Conservation (phyloP, 2,329 filamentous ascomycete species). For the Aspergillus chevalieri region DNA sequence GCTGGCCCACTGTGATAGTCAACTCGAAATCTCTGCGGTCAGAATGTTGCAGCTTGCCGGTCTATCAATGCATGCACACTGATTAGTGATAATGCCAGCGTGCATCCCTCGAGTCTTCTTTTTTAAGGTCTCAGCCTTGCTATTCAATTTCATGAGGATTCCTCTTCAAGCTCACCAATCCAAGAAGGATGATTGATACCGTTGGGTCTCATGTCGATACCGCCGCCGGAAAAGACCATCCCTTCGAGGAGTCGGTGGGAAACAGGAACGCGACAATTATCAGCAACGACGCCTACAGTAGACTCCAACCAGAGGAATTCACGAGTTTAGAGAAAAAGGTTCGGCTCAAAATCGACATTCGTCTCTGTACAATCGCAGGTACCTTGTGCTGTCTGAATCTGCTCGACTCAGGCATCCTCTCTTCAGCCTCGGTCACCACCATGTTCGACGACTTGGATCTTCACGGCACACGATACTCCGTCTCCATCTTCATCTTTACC, state of each 20-base stretch:
- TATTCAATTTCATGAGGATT: too few species aligned
- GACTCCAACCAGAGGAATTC: slow-evolving; percentile 16
- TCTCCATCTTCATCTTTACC: slow-evolving; percentile 69
- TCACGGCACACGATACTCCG: slow-evolving; percentile 60
- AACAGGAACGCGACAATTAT: neutral
- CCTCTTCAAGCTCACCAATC: too few species aligned
- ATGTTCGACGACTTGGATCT: slow-evolving; percentile 61
- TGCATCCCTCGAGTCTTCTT: too few species aligned
- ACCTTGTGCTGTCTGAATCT: slow-evolving; percentile 65
- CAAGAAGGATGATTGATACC: too few species aligned
- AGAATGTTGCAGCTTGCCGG: too few species aligned
- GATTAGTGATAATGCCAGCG: too few species aligned
- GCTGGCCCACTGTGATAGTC: too few species aligned
- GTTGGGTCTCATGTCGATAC: neutral
- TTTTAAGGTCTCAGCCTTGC: too few species aligned
- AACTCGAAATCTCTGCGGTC: too few species aligned
- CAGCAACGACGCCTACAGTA: slow-evolving; percentile 1
- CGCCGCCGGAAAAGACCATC: neutral
- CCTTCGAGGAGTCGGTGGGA: neutral
- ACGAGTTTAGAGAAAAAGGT: slow-evolving; percentile 41
- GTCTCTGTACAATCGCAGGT: slow-evolving; percentile 64
- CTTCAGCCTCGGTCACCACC: slow-evolving; percentile 62
- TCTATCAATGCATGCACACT: too few species aligned
- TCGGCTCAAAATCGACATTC: slow-evolving; percentile 59
- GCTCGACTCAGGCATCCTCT: slow-evolving; percentile 64